Conservation (phyloP, 371 early-diverging fungal genomes). For the Cokeromyces recurvatus region DNA sequence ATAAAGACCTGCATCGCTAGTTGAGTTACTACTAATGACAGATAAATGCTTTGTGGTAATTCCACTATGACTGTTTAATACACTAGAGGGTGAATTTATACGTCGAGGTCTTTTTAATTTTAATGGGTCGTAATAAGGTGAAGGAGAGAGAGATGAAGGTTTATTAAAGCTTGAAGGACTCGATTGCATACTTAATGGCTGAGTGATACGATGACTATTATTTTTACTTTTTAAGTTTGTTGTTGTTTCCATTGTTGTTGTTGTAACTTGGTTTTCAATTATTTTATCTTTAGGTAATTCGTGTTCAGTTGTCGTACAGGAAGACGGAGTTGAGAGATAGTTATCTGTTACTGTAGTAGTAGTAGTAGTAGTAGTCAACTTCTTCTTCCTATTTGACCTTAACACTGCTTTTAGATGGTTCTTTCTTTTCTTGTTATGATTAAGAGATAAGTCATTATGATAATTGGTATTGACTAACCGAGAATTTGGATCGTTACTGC, state of each 20-base stretch:
- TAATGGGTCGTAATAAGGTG: neutral
- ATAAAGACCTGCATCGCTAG: neutral
- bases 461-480: neutral
- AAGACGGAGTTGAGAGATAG: too few species aligned
- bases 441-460: too few species aligned
- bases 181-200: too few species aligned
- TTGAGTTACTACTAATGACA: conserved; percentile 2
- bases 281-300: too few species aligned
- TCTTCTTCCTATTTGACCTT: conserved; percentile 1
- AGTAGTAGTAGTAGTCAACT: neutral
- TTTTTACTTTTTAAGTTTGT: neutral
- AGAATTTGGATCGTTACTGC: conserved; percentile 3
- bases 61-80: neutral
- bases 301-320: too few species aligned
- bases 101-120: conserved; percentile 2
- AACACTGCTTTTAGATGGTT: conserved; percentile 3
- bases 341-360: neutral
- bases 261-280: neutral
- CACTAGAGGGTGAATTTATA: neutral
- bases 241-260: neutral
- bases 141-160: too few species aligned
- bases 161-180: too few species aligned
- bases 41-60: conserved; percentile 2
- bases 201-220: too few species aligned
- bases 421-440: conserved; percentile 1